Percentiles rank a stretch among this genome's conserved stretches.
These are phyloP conservation scores for Epichloe scottii DNA, from an alignment of 2,329 filamentous ascomycete species.

Conservation along the genomic window DNA sequence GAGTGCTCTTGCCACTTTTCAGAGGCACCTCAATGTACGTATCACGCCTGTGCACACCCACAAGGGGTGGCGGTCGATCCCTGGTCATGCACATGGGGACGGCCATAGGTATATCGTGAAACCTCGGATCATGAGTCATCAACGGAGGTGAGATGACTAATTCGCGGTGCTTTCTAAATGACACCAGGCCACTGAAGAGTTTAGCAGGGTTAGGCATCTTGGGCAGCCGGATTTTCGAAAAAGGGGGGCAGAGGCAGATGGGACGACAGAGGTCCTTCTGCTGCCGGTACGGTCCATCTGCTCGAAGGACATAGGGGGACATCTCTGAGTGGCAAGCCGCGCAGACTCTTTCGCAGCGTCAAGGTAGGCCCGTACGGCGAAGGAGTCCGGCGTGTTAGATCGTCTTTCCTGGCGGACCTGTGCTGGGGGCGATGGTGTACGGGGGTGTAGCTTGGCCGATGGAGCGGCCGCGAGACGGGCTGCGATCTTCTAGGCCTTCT, in stretches of 20 bases:
- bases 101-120: constrained; percentile 14
- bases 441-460: not conserved
- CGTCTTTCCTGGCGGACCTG: not conserved
- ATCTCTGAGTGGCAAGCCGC: not conserved
- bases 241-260: not conserved
- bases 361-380: not conserved
- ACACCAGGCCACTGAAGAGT: constrained; percentile 10
- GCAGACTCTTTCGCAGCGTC: not conserved
- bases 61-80: not conserved
- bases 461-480: not conserved
- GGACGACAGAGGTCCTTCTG: not conserved
- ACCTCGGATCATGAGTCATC: constrained; percentile 13
- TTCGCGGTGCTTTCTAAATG: constrained; percentile 10
- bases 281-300: not conserved
- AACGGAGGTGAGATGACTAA: constrained; percentile 20
- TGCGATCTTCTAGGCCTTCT: not conserved
- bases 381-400: not conserved
- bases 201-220: constrained; percentile 23
- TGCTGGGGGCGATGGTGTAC: not conserved
- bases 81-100: constrained; percentile 6
- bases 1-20: constrained; percentile 21
- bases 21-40: constrained; percentile 18
- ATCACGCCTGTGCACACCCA: not conserved
- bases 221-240: constrained; percentile 23
- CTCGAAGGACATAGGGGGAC: not conserved